These are phyloP conservation scores for Dichotomopilus funicola DNA, from an alignment of 2,329 filamentous ascomycete genomes.

Conservation along the genomic window DNA sequence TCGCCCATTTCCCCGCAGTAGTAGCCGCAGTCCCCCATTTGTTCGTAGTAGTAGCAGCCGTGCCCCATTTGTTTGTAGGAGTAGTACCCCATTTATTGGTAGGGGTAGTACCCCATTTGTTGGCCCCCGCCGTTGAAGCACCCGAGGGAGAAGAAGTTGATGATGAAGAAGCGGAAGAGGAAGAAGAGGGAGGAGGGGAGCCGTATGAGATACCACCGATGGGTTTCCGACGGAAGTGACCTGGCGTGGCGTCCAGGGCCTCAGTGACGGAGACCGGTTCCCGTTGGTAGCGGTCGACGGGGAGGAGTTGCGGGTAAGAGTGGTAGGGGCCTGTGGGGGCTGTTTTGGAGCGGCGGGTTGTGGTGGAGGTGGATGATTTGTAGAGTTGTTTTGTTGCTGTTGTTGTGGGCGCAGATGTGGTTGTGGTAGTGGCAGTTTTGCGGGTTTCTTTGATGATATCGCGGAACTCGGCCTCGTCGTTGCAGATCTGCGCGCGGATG, in stretches of 20 bases:
- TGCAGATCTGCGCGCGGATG: slow-evolving; percentile 77
- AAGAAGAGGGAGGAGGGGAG: too few species aligned
- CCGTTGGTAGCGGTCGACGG: slow-evolving; percentile 27
- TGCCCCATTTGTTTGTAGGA: too few species aligned
- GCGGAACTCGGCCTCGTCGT: slow-evolving; percentile 64
- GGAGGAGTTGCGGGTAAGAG: slow-evolving; percentile 33
- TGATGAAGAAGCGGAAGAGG: too few species aligned
- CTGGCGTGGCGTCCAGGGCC: slow-evolving; percentile 25
- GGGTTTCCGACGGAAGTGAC: slow-evolving; percentile 10
- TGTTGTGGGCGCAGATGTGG: not conserved
- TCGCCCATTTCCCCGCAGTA: too few species aligned
- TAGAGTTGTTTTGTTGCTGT: not conserved
- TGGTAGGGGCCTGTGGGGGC: slow-evolving; percentile 31
- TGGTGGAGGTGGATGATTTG: not conserved
- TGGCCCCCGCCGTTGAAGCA: too few species aligned
- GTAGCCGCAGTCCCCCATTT: too few species aligned
- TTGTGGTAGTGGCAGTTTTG: slow-evolving; percentile 7
- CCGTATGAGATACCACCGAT: too few species aligned
- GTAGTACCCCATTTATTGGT: too few species aligned
- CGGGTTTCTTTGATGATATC: slow-evolving; percentile 58
- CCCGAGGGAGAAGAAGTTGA: too few species aligned
- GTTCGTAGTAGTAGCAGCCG: too few species aligned
- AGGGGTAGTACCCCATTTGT: too few species aligned
- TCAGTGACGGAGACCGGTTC: slow-evolving; percentile 33
- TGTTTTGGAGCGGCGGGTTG: not conserved